Conservation (phyloP, 2,329 filamentous ascomycete species). For the Colletotrichum orbiculare region DNA sequence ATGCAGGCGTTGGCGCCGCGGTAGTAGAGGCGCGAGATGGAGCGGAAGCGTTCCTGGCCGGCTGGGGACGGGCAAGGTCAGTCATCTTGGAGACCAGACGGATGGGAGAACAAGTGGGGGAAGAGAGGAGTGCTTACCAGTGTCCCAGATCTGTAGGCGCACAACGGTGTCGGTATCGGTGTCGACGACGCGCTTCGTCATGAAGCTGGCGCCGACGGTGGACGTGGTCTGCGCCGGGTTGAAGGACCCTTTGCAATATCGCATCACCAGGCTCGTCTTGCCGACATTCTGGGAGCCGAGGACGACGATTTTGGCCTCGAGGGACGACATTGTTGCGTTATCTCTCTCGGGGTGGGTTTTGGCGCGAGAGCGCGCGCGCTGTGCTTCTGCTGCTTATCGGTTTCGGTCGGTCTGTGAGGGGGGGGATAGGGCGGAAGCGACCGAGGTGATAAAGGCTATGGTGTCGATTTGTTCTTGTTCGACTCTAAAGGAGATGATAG, state of each 20-base stretch:
- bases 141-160: slow-evolving; percentile 96
- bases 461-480: slow-evolving; percentile 8
- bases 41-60: slow-evolving; percentile 94
- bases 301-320: slow-evolving; percentile 85
- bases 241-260: slow-evolving; percentile 79
- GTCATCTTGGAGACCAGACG: too few species aligned
- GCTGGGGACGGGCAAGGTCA: slow-evolving; percentile 54
- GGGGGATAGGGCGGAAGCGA: background rate
- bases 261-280: slow-evolving; percentile 82
- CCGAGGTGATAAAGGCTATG: background rate
- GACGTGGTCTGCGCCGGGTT: slow-evolving; percentile 72
- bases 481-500: slow-evolving; percentile 17
- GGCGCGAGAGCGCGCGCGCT: too few species aligned
- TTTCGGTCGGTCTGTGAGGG: too few species aligned
- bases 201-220: slow-evolving; percentile 83
- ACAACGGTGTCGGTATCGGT: slow-evolving; percentile 87
- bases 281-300: slow-evolving; percentile 83
- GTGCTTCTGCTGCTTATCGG: too few species aligned
- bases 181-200: slow-evolving; percentile 84
- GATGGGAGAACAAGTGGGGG: background rate
- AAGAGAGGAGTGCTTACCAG: slow-evolving; percentile 59
- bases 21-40: slow-evolving; percentile 95
- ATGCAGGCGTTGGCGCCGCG: slow-evolving; percentile 94
- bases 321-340: slow-evolving; percentile 60
- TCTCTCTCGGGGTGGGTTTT: too few species aligned